A percentile compares a stretch with the other conserved stretches of the same genome.
Conservation (phyloP, 2,329 filamentous ascomycete species). For the Penicillium corylophilum region DNA sequence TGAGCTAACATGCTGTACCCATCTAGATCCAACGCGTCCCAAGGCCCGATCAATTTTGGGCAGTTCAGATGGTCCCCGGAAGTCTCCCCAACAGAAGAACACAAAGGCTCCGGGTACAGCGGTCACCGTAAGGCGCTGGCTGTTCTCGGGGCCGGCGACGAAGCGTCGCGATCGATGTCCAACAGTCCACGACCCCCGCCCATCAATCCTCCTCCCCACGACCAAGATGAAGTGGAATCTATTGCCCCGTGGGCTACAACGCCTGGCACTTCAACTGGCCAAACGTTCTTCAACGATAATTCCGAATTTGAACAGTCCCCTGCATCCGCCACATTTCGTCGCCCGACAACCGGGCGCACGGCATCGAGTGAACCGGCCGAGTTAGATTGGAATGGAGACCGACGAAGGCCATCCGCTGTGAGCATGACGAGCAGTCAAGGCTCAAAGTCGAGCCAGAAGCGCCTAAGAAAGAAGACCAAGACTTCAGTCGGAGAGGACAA, state of each 20-base stretch:
- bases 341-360: slow-evolving; percentile 55
- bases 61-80: slow-evolving; percentile 39
- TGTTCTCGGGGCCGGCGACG: slow-evolving; percentile 31
- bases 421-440: slow-evolving; percentile 86
- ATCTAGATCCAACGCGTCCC: slow-evolving; percentile 25
- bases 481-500: slow-evolving; percentile 93
- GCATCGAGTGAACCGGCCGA: slow-evolving; percentile 62
- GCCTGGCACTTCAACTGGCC: slow-evolving; percentile 26
- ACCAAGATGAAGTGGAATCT: slow-evolving; percentile 23
- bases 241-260: slow-evolving; percentile 33
- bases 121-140: slow-evolving; percentile 37
- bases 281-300: slow-evolving; percentile 39
- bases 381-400: slow-evolving; percentile 63
- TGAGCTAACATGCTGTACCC: background rate
- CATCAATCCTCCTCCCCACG: slow-evolving; percentile 20
- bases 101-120: slow-evolving; percentile 33
- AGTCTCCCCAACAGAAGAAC: slow-evolving; percentile 39
- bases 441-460: slow-evolving; percentile 70
- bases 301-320: slow-evolving; percentile 52
- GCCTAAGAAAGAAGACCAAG: slow-evolving; percentile 80
- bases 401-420: slow-evolving; percentile 80
- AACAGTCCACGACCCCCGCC: slow-evolving; percentile 24
- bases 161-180: slow-evolving; percentile 20
- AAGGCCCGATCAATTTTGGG: slow-evolving; percentile 30
- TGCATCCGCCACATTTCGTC: slow-evolving; percentile 65